A percentile compares a stretch with the other conserved stretches of the same genome.
Conservation (phyloP, 2,329 filamentous ascomycete species). For the Fusarium multiceps region DNA sequence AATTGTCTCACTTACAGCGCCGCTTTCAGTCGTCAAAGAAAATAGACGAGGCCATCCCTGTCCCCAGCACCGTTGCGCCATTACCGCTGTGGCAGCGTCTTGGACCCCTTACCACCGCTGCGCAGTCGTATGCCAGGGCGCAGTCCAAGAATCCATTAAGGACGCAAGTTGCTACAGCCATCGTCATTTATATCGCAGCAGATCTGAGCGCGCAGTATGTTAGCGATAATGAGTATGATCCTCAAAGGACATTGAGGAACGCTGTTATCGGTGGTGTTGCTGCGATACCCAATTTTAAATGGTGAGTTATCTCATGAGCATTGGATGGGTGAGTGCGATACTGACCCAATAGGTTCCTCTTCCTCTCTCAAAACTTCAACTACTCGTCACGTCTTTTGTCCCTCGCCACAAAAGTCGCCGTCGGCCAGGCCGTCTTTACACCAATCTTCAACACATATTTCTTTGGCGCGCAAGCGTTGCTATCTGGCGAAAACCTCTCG, state of each 20-base stretch:
- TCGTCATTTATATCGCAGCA: conserved; percentile 82
- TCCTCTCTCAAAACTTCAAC: conserved; percentile 85
- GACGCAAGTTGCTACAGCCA: conserved; percentile 81
- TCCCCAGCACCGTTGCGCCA: conserved; percentile 36
- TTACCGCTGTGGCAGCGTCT: conserved; percentile 67
- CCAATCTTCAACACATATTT: conserved; percentile 87
- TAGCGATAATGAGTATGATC: conserved; percentile 71
- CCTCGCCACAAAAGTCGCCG: conserved; percentile 78
- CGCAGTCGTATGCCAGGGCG: conserved; percentile 72
- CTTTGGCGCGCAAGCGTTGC: conserved; percentile 80
- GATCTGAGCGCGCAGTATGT: conserved; percentile 83
- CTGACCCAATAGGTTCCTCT: conserved; percentile 72
- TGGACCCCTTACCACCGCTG: conserved; percentile 65
- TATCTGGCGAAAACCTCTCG: conserved; percentile 72
- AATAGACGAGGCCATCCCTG: conserved; percentile 34
- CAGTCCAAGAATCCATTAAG: conserved; percentile 78
- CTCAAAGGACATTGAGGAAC: conserved; percentile 74
- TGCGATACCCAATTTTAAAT: conserved; percentile 83
- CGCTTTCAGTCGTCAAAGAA: conserved; percentile 35
- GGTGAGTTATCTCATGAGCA: conserved; percentile 63
- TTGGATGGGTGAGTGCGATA: too few relatives aligned
- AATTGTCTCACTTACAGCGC: conserved; percentile 29
- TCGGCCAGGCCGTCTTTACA: conserved; percentile 85
- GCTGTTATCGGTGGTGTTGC: conserved; percentile 78
- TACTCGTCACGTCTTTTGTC: conserved; percentile 78